These are phyloP conservation scores for Phaffia tasmanica DNA, from an alignment of 768 basidiomycete species.

Conservation along the genomic window DNA sequence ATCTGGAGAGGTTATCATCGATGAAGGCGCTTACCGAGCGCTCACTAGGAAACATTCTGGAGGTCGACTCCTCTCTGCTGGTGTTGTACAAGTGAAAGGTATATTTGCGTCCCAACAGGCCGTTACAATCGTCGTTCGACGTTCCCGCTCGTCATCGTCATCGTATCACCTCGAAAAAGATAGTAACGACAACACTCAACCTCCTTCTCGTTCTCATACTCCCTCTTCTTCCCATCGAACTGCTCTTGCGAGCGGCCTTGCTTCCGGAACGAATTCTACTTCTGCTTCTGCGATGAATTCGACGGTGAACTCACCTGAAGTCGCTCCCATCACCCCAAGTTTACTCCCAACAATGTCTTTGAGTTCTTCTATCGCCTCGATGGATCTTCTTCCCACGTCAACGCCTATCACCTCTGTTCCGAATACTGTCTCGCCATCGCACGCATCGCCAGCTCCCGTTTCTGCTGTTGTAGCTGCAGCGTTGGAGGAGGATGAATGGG, in stretches of 20 bases:
- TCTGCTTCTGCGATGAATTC: constrained; percentile 2
- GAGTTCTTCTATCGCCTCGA: constrained; percentile 44
- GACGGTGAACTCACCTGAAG: background rate
- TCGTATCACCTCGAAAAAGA: constrained; percentile 7
- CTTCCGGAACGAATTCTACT: constrained; percentile 2
- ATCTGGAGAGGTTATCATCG: constrained; percentile 61
- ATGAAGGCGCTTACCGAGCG: constrained; percentile 61
- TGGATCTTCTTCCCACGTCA: constrained; percentile 38
- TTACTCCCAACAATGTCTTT: constrained; percentile 42
- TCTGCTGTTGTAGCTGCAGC: background rate
- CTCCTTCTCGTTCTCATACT: constrained; percentile 1
- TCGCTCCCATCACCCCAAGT: constrained; percentile 51
- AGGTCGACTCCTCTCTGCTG: constrained; percentile 80
- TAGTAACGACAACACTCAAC: constrained; percentile 18
- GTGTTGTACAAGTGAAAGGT: constrained; percentile 75
- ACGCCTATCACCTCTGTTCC: background rate
- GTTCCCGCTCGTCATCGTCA: constrained; percentile 32
- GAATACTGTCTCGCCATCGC: constrained; percentile 12
- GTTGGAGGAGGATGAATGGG: constrained; percentile 45
- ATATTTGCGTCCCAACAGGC: constrained; percentile 91
- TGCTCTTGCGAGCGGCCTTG: background rate
- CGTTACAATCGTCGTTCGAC: constrained; percentile 62
- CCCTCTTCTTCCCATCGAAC: constrained; percentile 1
- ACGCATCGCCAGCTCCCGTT: constrained; percentile 12
- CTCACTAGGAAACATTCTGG: constrained; percentile 69